These are phyloP conservation scores for Phoma sp. DNA, from an alignment of 2,329 filamentous ascomycete genomes.

Conservation along the genomic window DNA sequence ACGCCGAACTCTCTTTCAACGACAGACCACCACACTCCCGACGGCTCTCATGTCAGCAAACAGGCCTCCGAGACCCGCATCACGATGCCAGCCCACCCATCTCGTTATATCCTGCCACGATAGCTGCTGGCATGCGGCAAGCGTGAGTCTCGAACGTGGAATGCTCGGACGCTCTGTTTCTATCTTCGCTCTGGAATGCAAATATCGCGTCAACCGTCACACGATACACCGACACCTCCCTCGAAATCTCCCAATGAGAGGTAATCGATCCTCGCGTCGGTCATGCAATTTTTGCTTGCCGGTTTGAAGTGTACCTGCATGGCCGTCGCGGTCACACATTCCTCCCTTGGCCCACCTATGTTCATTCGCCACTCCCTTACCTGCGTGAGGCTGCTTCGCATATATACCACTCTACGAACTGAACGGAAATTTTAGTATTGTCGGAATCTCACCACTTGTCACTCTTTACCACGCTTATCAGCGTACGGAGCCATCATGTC, in stretches of 20 bases:
- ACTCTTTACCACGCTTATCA: constrained; percentile 17
- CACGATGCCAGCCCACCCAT: not conserved
- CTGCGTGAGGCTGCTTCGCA: constrained; percentile 2
- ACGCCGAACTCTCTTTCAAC: constrained; percentile 12
- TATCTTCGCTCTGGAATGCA: constrained; percentile 14
- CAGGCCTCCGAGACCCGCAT: not conserved
- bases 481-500: constrained; percentile 16
- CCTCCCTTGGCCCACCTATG: constrained; percentile 15
- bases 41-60: not conserved
- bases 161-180: constrained; percentile 11
- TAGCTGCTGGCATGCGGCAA: constrained; percentile 13
- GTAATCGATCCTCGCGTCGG: constrained; percentile 12
- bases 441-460: constrained; percentile 16
- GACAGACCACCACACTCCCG: not conserved
- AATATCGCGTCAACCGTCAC: constrained; percentile 14
- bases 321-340: constrained; percentile 15
- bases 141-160: constrained; percentile 17
- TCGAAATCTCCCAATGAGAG: constrained; percentile 12
- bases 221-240: constrained; percentile 9
- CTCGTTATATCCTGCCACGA: constrained; percentile 12
- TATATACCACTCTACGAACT: constrained; percentile 14
- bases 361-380: constrained; percentile 17
- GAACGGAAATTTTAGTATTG: not conserved
- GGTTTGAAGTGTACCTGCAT: constrained; percentile 16
- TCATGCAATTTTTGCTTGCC: constrained; percentile 16